Percentiles rank a stretch among this genome's conserved stretches.
Evolutionary conservation across 345 rosid genomes (phyloP).

Genomic region (Eucalyptus caleyi): DNA sequence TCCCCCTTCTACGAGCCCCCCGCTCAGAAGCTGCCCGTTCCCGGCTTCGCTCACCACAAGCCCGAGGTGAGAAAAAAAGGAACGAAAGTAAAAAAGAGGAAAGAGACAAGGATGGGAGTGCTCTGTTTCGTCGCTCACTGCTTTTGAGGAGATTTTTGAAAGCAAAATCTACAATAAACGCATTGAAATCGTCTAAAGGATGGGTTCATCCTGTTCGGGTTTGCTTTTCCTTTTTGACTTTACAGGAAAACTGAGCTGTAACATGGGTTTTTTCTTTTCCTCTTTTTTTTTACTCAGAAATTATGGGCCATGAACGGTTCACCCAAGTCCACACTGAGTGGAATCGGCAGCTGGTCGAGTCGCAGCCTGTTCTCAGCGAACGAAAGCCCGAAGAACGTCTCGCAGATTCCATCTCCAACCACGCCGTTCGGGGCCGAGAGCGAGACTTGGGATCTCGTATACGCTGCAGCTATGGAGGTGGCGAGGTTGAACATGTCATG

Average conservation of each 20-base stretch:
- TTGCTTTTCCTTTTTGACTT: background rate
- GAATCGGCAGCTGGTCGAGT: conserved; percentile 26
- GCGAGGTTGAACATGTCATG: conserved; percentile 37
- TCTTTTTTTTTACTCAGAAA: background rate
- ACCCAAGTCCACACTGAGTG: conserved; percentile 62
- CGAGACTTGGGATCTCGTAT: conserved; percentile 46
- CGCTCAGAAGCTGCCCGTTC: conserved; percentile 21
- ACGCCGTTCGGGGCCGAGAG: conserved; percentile 25
- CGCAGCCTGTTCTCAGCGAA: conserved; percentile 6
- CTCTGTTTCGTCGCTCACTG: background rate
- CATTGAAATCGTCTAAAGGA: background rate
- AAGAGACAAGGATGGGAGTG: background rate
- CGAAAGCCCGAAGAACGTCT: conserved; percentile 40
- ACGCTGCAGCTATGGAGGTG: conserved; percentile 67
- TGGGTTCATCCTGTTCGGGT: background rate
- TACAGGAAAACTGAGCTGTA: background rate
- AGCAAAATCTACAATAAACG: background rate
- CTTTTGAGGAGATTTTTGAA: background rate
- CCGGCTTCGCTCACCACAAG: conserved; percentile 1
- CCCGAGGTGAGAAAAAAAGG: conserved; percentile 11
- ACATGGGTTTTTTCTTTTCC: background rate
- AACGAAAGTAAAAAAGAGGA: background rate
- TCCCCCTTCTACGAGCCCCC: conserved; percentile 8
- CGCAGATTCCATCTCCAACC: conserved; percentile 37
- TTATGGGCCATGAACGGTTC: conserved; percentile 33